phyloP scores from a whole-genome alignment of 208 protist genomes.

The Leishmania mexicana region DNA sequence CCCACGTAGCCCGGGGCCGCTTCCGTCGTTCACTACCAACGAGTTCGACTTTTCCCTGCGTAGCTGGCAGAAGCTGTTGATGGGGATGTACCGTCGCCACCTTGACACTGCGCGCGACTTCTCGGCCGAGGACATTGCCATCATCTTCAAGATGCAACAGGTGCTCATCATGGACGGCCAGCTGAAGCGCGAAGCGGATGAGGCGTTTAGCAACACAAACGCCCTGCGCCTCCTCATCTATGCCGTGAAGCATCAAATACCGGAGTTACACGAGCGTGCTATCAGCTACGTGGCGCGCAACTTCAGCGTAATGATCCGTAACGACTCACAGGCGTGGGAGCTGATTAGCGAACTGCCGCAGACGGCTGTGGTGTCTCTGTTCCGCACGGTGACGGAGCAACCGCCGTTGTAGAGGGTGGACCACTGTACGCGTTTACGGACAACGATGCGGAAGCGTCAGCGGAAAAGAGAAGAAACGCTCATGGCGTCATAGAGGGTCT shows the following conservation, averaged over 20 bases:
- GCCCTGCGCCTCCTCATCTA: conserved; percentile 84
- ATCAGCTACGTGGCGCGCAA: conserved; percentile 70
- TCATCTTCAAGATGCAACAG: conserved; percentile 84
- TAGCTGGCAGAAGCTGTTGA: conserved; percentile 81
- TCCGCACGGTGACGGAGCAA: conserved; percentile 79
- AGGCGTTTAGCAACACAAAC: conserved; percentile 70
- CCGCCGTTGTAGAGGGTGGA: conserved; percentile 6
- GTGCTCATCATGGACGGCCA: conserved; percentile 85
- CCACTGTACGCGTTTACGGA: too few relatives aligned
- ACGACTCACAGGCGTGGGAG: conserved; percentile 85
- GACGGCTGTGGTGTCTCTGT: conserved; percentile 71
- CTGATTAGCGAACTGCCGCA: conserved; percentile 84
- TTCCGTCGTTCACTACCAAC: conserved; percentile 51
- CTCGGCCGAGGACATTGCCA: conserved; percentile 82
- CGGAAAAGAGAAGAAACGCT: background rate
- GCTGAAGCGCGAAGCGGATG: conserved; percentile 82
- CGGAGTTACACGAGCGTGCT: conserved; percentile 81
- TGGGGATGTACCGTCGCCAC: conserved; percentile 78
- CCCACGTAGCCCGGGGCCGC: conserved; percentile 38
- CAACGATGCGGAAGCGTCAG: background rate
- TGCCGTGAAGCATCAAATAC: conserved; percentile 82
- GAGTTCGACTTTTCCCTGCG: conserved; percentile 89
- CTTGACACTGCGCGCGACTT: conserved; percentile 71
- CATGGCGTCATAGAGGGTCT: background rate
- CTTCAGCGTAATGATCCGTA: conserved; percentile 63